A percentile compares a stretch with the other conserved stretches of the same genome.
Conservation (phyloP, 164 flowering plant genomes). For the Vitis rupestris region DNA sequence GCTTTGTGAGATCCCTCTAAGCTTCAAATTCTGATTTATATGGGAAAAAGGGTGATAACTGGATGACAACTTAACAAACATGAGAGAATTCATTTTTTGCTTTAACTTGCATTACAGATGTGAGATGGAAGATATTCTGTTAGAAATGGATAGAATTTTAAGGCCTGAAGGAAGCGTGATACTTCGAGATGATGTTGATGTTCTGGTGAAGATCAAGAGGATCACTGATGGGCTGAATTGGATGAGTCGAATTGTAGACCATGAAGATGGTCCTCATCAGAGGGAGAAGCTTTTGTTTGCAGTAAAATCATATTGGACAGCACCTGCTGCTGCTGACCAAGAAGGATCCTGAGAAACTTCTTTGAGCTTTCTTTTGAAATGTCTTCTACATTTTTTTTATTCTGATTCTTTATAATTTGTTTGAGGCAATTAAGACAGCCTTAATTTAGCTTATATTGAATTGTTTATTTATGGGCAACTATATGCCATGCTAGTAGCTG, state of each 20-base stretch:
- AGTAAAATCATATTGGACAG: slow-evolving; percentile 54
- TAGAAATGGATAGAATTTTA: slow-evolving; percentile 67
- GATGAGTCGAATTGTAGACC: slow-evolving; percentile 48
- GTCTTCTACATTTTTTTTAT: neutral
- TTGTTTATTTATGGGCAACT: neutral
- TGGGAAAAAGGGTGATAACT: too few species aligned
- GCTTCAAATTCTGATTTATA: too few species aligned
- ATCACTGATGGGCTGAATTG: slow-evolving; percentile 41
- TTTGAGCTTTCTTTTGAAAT: neutral
- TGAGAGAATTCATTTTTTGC: too few species aligned
- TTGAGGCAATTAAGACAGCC: neutral
- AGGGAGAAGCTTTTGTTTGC: slow-evolving; percentile 57
- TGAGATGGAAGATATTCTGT: slow-evolving; percentile 53
- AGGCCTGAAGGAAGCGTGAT: slow-evolving; percentile 63
- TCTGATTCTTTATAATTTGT: neutral
- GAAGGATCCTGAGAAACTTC: neutral
- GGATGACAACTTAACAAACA: too few species aligned
- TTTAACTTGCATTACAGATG: slow-evolving; percentile 33
- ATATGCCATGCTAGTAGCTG: neutral
- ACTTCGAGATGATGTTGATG: slow-evolving; percentile 55
- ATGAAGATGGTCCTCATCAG: slow-evolving; percentile 54
- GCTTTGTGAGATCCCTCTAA: too few species aligned
- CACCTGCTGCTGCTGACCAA: slow-evolving; percentile 22
- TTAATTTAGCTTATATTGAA: neutral
- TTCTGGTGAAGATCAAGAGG: slow-evolving; percentile 41